phyloP scores from a whole-genome alignment of 2,329 filamentous ascomycete species.

The Fusarium chaquense region DNA sequence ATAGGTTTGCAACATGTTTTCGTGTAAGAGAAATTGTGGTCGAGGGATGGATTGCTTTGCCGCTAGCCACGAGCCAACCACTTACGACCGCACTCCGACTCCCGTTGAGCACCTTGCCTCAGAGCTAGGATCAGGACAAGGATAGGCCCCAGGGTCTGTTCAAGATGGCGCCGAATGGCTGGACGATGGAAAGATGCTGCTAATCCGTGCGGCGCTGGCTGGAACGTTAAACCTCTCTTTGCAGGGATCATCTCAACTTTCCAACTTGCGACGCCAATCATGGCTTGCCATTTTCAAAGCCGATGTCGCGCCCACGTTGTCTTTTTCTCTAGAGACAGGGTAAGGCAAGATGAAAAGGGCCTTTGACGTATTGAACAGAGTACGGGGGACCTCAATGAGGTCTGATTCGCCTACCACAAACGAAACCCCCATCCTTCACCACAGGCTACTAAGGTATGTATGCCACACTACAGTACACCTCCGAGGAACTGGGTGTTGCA shows the following conservation, averaged over 20 bases:
- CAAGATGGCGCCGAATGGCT: conserved; percentile 41
- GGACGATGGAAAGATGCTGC: conserved; percentile 43
- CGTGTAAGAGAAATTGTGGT: conserved; percentile 54
- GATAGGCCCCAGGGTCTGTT: conserved; percentile 25
- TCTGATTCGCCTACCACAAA: conserved; percentile 41
- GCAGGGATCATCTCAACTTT: conserved; percentile 41
- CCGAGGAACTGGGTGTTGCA: conserved; percentile 42
- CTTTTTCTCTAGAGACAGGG: conserved; percentile 15
- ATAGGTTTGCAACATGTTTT: conserved; percentile 52
- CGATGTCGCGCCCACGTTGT: conserved; percentile 50
- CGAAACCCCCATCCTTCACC: conserved; percentile 31
- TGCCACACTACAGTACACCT: conserved; percentile 16
- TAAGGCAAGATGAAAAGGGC: conserved; percentile 7
- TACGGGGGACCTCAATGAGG: conserved; percentile 42
- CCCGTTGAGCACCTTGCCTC: conserved; percentile 18
- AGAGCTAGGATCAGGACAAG: conserved; percentile 29
- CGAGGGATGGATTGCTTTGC: conserved; percentile 38
- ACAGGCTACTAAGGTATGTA: not conserved
- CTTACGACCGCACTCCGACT: conserved; percentile 41
- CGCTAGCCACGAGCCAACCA: conserved; percentile 42
- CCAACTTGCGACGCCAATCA: conserved; percentile 51
- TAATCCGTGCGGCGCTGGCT: conserved; percentile 44
- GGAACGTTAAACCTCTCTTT: conserved; percentile 47
- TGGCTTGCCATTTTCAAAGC: conserved; percentile 48
- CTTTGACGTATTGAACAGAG: conserved; percentile 47